These are phyloP conservation scores for Penicillium sp. DNA, from an alignment of 2,329 filamentous ascomycete species.

Conservation along the genomic window DNA sequence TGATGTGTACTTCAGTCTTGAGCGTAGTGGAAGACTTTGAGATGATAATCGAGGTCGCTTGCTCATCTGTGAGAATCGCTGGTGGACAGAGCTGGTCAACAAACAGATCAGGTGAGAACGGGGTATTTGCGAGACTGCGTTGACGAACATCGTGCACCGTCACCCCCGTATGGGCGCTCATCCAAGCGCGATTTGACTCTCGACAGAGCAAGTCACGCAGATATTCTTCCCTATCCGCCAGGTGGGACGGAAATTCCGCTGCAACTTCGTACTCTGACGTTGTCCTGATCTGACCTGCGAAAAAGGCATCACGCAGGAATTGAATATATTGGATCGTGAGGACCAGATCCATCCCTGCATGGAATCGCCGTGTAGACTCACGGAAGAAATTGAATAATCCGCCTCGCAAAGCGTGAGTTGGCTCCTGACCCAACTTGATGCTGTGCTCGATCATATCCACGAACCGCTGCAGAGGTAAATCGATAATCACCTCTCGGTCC, in stretches of 20 bases:
- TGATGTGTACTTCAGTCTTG: no score
- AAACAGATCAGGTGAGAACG: neutral
- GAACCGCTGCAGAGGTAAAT: constrained; percentile 19
- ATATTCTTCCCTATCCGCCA: constrained; percentile 14
- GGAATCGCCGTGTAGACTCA: constrained; percentile 11
- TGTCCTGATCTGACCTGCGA: constrained; percentile 14
- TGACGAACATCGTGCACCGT: neutral
- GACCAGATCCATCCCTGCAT: constrained; percentile 29
- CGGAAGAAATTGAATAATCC: constrained; percentile 24
- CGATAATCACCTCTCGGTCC: constrained; percentile 17
- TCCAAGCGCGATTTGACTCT: neutral
- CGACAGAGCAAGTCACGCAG: constrained; percentile 15
- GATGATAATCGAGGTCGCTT: no score
- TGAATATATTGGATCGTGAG: constrained; percentile 26
- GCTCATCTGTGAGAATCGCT: neutral
- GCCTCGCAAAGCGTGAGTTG: constrained; percentile 11
- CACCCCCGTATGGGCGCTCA: neutral
- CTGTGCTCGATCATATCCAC: constrained; percentile 18
- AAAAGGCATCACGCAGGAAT: constrained; percentile 23
- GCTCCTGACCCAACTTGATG: constrained; percentile 7
- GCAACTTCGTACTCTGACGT: constrained; percentile 1
- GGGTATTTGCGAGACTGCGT: neutral
- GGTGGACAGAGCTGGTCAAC: neutral
- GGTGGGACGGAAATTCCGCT: constrained; percentile 5
- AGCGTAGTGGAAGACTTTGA: no score